These are phyloP conservation scores for Phytophthora vignae DNA, from an alignment of 352 stramenopile genomes.

Conservation along the genomic window DNA sequence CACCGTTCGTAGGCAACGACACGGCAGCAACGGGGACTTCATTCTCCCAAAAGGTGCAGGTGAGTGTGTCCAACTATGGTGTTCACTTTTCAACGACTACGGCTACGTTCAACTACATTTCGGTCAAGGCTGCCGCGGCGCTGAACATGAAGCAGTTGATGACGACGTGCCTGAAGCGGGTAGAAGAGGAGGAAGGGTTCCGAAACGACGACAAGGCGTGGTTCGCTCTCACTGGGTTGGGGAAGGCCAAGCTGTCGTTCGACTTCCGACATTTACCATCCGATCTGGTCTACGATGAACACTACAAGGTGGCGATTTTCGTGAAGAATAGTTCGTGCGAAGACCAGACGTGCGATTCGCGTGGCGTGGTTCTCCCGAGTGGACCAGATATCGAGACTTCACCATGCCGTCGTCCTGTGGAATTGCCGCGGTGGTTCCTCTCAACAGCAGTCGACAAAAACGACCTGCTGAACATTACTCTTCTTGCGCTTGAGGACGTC, in stretches of 20 bases:
- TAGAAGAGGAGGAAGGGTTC: slow-evolving; percentile 77
- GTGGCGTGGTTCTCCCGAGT: slow-evolving; percentile 58
- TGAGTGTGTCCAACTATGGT: slow-evolving; percentile 88
- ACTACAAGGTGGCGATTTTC: slow-evolving; percentile 97
- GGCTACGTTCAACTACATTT: slow-evolving; percentile 55
- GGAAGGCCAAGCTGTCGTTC: slow-evolving; percentile 94
- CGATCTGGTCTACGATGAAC: slow-evolving; percentile 94
- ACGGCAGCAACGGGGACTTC: slow-evolving; percentile 16
- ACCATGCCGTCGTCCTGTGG: slow-evolving; percentile 92
- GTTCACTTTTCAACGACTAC: slow-evolving; percentile 73
- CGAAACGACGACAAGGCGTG: slow-evolving; percentile 90
- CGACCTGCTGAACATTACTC: slow-evolving; percentile 93
- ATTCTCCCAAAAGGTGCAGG: slow-evolving; percentile 41
- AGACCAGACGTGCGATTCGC: slow-evolving; percentile 83
- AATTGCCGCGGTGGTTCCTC: slow-evolving; percentile 93
- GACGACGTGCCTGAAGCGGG: slow-evolving; percentile 41
- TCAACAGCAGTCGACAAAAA: slow-evolving; percentile 93
- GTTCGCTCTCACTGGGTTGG: slow-evolving; percentile 92
- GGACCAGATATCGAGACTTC: slow-evolving; percentile 85
- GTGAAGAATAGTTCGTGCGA: slow-evolving; percentile 94
- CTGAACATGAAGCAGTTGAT: slow-evolving; percentile 54
- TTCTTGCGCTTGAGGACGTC: slow-evolving; percentile 96
- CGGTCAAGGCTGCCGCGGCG: slow-evolving; percentile 41
- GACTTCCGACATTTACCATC: slow-evolving; percentile 94
- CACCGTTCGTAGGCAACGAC: slow-evolving; percentile 57